A percentile compares a stretch with the other conserved stretches of the same genome.
phyloP scores from a whole-genome alignment of 129 eudicot genomes.

The Flaveria sonorensis region DNA sequence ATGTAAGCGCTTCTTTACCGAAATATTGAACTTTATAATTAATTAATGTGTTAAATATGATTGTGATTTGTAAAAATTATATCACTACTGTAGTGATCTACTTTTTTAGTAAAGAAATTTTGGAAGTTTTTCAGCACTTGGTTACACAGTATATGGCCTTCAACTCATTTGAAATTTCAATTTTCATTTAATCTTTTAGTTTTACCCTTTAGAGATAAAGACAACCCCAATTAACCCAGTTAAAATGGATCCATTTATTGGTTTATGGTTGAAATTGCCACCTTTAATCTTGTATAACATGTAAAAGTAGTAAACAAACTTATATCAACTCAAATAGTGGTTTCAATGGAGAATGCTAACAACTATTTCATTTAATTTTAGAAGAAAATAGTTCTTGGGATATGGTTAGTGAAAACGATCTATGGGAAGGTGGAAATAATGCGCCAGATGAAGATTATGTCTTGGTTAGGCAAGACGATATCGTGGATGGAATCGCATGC shows the following conservation, averaged over 20 bases:
- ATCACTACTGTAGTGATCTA: neutral
- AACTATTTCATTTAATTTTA: slow-evolving; percentile 32
- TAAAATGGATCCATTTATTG: neutral
- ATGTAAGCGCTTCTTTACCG: neutral
- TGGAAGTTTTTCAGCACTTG: neutral
- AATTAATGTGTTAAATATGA: neutral
- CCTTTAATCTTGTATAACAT: slow-evolving; percentile 10
- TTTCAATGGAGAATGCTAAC: slow-evolving; percentile 21
- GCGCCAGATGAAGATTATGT: slow-evolving; percentile 79
- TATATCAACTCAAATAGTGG: slow-evolving; percentile 11
- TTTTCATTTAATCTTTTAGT: neutral
- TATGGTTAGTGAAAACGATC: slow-evolving; percentile 78
- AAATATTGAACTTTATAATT: neutral
- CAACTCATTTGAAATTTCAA: neutral
- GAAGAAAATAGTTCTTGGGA: slow-evolving; percentile 98
- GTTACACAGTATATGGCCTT: neutral
- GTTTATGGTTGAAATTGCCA: neutral
- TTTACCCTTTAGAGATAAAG: neutral
- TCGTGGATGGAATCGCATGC: slow-evolving; percentile 94
- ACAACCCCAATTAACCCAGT: neutral
- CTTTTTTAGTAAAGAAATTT: neutral
- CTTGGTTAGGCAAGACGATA: slow-evolving; percentile 92
- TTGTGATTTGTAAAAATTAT: neutral
- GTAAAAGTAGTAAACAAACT: slow-evolving; percentile 4
- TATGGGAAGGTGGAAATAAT: slow-evolving; percentile 74